phyloP scores from a whole-genome alignment of 345 rosid species.

The Triadica sebifera region DNA sequence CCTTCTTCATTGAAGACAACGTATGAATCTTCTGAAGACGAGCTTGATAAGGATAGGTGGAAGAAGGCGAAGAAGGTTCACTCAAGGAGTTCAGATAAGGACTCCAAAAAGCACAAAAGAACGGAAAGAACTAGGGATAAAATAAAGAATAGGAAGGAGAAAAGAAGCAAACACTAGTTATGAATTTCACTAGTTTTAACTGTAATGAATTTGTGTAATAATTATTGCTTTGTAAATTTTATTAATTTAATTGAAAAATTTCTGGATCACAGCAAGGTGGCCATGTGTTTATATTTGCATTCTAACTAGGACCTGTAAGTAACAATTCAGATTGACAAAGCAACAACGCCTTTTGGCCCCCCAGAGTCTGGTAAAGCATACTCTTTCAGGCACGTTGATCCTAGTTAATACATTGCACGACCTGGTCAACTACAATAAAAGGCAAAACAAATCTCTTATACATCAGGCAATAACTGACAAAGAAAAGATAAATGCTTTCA shows the following conservation, averaged over 20 bases:
- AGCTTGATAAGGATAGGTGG: constrained; percentile 23
- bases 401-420: too few species aligned
- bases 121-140: constrained; percentile 41
- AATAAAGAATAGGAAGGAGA: constrained; percentile 42
- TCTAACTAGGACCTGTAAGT: too few species aligned
- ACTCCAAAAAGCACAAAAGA: constrained; percentile 44
- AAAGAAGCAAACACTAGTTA: constrained; percentile 32
- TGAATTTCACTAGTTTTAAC: not conserved
- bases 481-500: not conserved
- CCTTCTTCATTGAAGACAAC: constrained; percentile 29
- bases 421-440: too few species aligned
- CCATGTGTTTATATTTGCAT: too few species aligned
- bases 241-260: not conserved
- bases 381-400: too few species aligned
- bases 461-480: too few species aligned
- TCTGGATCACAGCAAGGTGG: too few species aligned
- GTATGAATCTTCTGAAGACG: constrained; percentile 40
- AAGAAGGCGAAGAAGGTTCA: constrained; percentile 37
- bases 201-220: not conserved
- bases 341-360: too few species aligned
- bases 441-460: too few species aligned
- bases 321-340: too few species aligned
- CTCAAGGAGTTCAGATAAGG: constrained; percentile 38
- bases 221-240: not conserved
- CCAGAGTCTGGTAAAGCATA: too few species aligned